phyloP scores from a whole-genome alignment of 2,329 filamentous ascomycete species.

The Colletotrichum musicola region DNA sequence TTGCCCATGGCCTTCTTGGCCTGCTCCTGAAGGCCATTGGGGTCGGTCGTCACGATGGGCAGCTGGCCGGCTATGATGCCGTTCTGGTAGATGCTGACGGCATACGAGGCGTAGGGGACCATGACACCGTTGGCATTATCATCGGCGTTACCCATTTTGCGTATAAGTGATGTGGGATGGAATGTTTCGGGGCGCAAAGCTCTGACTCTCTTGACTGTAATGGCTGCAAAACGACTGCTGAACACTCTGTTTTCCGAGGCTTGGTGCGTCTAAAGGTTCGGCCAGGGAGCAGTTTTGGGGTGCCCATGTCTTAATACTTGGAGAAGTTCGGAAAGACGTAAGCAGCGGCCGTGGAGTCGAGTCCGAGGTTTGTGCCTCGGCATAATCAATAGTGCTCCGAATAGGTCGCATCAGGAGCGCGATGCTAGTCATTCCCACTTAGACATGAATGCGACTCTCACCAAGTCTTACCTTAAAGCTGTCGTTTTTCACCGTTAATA shows the following conservation, averaged over 20 bases:
- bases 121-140: slow-evolving; percentile 31
- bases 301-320: background rate
- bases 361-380: slow-evolving; percentile 18
- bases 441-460: too few relatives aligned
- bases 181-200: background rate
- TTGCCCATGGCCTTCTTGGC: slow-evolving; percentile 62
- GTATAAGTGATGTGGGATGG: background rate
- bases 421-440: too few relatives aligned
- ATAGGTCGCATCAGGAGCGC: background rate
- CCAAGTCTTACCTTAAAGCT: too few relatives aligned
- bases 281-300: background rate
- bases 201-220: too few relatives aligned
- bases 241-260: too few relatives aligned
- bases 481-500: too few relatives aligned
- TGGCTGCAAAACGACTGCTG: too few relatives aligned
- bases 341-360: slow-evolving; percentile 5
- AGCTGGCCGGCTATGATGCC: slow-evolving; percentile 62
- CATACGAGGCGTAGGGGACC: slow-evolving; percentile 55
- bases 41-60: slow-evolving; percentile 70
- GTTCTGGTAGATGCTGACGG: slow-evolving; percentile 62
- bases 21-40: slow-evolving; percentile 67
- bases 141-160: slow-evolving; percentile 39
- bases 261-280: background rate
- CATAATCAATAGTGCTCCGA: slow-evolving; percentile 4
- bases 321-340: background rate